Base-by-base conservation (phyloP, 257 asterid genomes). In the Prunella vulgaris region DNA sequence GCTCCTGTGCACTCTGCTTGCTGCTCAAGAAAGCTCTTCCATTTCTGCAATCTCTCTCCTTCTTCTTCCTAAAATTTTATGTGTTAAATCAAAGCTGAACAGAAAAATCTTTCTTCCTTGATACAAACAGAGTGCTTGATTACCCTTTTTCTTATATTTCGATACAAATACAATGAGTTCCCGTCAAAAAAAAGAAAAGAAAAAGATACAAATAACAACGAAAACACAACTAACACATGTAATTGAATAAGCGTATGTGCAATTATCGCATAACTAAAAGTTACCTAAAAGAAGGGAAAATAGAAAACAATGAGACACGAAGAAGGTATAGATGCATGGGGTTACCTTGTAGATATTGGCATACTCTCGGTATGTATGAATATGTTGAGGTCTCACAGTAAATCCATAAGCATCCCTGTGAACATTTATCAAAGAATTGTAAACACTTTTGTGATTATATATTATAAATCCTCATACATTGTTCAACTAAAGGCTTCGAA, bases 361-460 rank as follows among this genome's bases (percentile, higher is more conserved):
- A 69, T 93, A 86, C 78, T 90, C 95, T 56, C 87, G 83, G 78
- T 76, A 93, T 76, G 84, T 80, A 71, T 88, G 90, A 72, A 78
- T 81, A 81, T 88, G 90, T 66, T 90, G 97, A 78, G 99, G 97
- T 80, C 97, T 93, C 88, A 93, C 96, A 73, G 92, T 84, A 86
- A 93, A 93, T 62, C 99, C 99, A 83, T 90, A 90, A 15, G 99
- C 78, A 84, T 90, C 99, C 97, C 99, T 93, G 90, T 49, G 66
- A 83, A 60, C 35, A 82, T 54, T 76, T 7, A 30, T 15, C 48
- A 22, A 42, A 62, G 30, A 60, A 49, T 61, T 57, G 68, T 24
- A 42, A 28, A 60, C 3, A 46, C 64, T 3, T 46, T 15, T 30
- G 13, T 61, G 37, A 27, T 10, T 46, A 64, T 46, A 60, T 27